These are phyloP conservation scores for Fonsecaea pedrosoi DNA, from an alignment of 2,329 filamentous ascomycete species.

Conservation along the genomic window DNA sequence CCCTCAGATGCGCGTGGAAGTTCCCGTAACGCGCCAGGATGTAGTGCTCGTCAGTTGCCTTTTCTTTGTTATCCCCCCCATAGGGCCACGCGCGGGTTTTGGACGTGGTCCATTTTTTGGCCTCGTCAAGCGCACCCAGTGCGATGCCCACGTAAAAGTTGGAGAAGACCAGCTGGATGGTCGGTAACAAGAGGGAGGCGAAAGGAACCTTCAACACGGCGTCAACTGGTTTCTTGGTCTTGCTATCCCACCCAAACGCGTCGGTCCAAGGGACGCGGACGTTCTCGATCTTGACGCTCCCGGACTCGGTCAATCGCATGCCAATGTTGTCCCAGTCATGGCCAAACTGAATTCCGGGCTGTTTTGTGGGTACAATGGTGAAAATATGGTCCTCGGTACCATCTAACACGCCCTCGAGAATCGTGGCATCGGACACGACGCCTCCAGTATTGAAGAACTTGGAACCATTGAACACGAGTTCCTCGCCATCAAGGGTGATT, in stretches of 20 bases:
- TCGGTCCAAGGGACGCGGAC: constrained; percentile 65
- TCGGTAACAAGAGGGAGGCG: constrained; percentile 65
- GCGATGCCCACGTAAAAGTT: constrained; percentile 72
- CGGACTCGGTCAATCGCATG: constrained; percentile 68
- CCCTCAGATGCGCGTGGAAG: constrained; percentile 67
- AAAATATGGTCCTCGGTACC: constrained; percentile 68
- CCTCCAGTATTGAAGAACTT: constrained; percentile 74
- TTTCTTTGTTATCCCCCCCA: constrained; percentile 67
- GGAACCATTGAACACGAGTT: constrained; percentile 49
- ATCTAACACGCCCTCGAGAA: constrained; percentile 68
- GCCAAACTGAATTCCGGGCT: constrained; percentile 60
- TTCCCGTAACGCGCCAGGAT: constrained; percentile 70
- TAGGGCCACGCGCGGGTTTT: constrained; percentile 69
- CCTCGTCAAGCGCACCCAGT: constrained; percentile 63
- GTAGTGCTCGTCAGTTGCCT: constrained; percentile 68
- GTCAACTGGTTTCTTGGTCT: constrained; percentile 59
- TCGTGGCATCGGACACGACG: constrained; percentile 69
- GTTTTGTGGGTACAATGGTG: constrained; percentile 64
- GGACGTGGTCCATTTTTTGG: constrained; percentile 62
- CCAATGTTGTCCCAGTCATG: constrained; percentile 72
- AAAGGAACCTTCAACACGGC: constrained; percentile 61
- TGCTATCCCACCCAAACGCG: constrained; percentile 65
- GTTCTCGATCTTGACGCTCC: constrained; percentile 66
- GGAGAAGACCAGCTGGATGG: constrained; percentile 70
- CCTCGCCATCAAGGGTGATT: constrained; percentile 61